phyloP scores from a whole-genome alignment of 345 rosid genomes.

The Jatropha curcas region DNA sequence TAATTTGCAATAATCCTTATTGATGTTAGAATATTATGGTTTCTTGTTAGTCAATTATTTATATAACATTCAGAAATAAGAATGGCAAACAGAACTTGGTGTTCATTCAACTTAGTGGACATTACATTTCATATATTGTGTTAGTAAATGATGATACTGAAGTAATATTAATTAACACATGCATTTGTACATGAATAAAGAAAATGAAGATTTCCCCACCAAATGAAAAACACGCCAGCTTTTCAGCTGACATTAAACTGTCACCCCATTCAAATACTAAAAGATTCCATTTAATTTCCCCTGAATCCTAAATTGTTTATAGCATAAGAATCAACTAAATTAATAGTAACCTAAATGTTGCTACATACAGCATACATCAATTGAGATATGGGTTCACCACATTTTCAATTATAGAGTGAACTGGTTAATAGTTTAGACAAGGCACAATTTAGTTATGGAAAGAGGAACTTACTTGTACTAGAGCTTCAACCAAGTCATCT shows the following conservation, averaged over 20 bases:
- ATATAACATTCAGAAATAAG: neutral
- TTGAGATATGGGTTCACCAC: neutral
- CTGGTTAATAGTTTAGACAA: neutral
- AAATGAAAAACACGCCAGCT: neutral
- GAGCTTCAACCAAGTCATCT: constrained; percentile 80
- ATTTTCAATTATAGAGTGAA: neutral
- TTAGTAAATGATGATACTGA: neutral
- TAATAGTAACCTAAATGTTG: neutral
- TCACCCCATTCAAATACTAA: neutral
- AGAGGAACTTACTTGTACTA: constrained; percentile 51
- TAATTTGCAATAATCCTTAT: neutral
- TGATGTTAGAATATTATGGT: neutral
- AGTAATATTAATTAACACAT: neutral
- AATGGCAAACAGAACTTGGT: neutral
- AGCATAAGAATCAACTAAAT: neutral
- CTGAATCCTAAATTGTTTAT: neutral
- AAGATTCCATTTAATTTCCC: neutral
- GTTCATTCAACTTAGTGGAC: neutral
- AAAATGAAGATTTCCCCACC: neutral
- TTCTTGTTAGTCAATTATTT: neutral
- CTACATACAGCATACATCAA: neutral
- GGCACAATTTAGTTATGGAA: neutral
- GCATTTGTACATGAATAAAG: neutral
- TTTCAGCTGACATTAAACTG: neutral
- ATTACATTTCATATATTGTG: neutral